phyloP scores from a whole-genome alignment of 352 stramenopile genomes.

The Phytophthora uliginosa region DNA sequence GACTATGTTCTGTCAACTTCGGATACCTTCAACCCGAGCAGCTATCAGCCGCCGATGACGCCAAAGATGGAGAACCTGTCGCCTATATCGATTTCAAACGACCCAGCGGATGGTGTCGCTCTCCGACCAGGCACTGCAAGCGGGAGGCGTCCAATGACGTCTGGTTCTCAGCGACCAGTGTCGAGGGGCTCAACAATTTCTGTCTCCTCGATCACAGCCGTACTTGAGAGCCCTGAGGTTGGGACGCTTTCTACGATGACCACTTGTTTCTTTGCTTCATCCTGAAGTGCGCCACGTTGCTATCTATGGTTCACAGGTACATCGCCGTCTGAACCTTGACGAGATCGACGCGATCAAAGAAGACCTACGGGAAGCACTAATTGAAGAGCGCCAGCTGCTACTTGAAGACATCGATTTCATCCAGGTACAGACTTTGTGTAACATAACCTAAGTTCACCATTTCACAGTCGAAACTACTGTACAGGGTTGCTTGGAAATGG shows the following conservation, averaged over 20 bases:
- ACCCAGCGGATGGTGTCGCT: slow-evolving; percentile 21
- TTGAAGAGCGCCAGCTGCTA: slow-evolving; percentile 67
- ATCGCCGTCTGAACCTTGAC: slow-evolving; percentile 68
- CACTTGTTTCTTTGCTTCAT: not conserved
- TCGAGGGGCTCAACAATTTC: slow-evolving; percentile 78
- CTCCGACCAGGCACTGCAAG: slow-evolving; percentile 63
- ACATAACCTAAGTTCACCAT: not conserved
- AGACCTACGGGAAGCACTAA: slow-evolving; percentile 64
- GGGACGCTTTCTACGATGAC: not conserved
- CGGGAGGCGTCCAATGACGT: slow-evolving; percentile 47
- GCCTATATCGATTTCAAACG: slow-evolving; percentile 17
- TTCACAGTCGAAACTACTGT: not conserved
- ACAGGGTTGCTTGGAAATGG: slow-evolving; percentile 87
- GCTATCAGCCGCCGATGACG: slow-evolving; percentile 39
- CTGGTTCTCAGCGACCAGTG: slow-evolving; percentile 59
- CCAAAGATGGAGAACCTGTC: slow-evolving; percentile 56
- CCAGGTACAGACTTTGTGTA: slow-evolving; percentile 47
- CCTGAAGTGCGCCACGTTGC: slow-evolving; percentile 11
- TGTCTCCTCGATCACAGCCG: slow-evolving; percentile 60
- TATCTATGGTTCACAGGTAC: slow-evolving; percentile 32
- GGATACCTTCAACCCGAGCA: slow-evolving; percentile 21
- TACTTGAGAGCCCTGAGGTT: slow-evolving; percentile 72
- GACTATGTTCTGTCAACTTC: slow-evolving; percentile 62
- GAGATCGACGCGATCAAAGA: slow-evolving; percentile 80
- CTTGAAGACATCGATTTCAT: slow-evolving; percentile 90